Evolutionary conservation across 192 early-diverging fungal species (phyloP).

Genomic region (Coemansia sp.): DNA sequence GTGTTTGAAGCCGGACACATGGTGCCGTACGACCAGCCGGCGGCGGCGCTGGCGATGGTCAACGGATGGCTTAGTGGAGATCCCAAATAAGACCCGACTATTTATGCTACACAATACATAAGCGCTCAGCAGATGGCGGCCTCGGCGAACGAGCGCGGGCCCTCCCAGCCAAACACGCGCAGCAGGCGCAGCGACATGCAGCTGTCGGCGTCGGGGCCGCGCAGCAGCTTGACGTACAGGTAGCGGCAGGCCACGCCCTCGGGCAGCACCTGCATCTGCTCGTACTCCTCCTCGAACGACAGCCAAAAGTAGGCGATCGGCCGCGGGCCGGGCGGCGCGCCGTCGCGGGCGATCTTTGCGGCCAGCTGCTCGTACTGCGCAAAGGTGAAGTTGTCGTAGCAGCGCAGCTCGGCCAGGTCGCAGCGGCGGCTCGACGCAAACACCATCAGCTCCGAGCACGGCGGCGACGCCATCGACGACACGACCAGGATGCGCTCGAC

Average conservation of each 20-base stretch:
- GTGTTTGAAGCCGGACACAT: constrained; percentile 84
- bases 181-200: constrained; percentile 27
- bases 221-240: constrained; percentile 44
- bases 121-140: constrained; percentile 24
- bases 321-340: constrained; percentile 10
- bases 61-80: constrained; percentile 75
- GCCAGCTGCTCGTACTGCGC: constrained; percentile 41
- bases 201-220: constrained; percentile 4
- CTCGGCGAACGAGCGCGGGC: constrained; percentile 32
- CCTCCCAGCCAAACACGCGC: constrained; percentile 40
- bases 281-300: constrained; percentile 33
- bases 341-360: background rate
- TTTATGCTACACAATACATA: no score
- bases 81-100: no score
- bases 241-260: constrained; percentile 38
- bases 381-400: constrained; percentile 48
- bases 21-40: constrained; percentile 86
- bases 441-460: constrained; percentile 47
- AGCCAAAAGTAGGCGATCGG: constrained; percentile 54
- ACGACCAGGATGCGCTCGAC: constrained; percentile 35
- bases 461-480: constrained; percentile 21
- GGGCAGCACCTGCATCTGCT: constrained; percentile 36
- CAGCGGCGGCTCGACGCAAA: constrained; percentile 41
- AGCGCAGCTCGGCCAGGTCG: constrained; percentile 21
- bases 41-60: constrained; percentile 70